phyloP scores from a whole-genome alignment of 768 basidiomycete species.

The Leccinum disarticulatum region DNA sequence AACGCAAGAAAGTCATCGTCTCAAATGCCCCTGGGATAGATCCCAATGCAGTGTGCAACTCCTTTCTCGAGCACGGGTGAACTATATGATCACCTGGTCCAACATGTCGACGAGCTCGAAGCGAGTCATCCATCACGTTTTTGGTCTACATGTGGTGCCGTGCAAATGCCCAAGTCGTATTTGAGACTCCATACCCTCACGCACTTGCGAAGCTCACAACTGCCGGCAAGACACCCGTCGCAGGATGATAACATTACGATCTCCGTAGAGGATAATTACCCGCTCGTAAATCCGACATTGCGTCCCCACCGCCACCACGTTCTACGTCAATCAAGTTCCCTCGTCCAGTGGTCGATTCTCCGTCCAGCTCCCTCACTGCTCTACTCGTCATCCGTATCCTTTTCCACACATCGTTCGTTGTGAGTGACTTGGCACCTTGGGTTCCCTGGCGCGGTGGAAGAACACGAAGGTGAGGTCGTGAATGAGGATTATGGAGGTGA shows the following conservation, averaged over 20 bases:
- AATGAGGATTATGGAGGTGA: constrained; percentile 40
- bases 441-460: constrained; percentile 81
- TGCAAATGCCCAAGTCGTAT: constrained; percentile 44
- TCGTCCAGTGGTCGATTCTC: constrained; percentile 60
- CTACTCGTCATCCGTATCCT: constrained; percentile 81
- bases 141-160: constrained; percentile 69
- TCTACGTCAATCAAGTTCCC: constrained; percentile 58
- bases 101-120: constrained; percentile 51
- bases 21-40: constrained; percentile 77
- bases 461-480: constrained; percentile 65
- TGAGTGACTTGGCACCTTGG: constrained; percentile 71
- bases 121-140: constrained; percentile 52
- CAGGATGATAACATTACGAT: constrained; percentile 76
- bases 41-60: constrained; percentile 47
- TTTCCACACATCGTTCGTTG: constrained; percentile 76
- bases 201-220: constrained; percentile 64
- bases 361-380: constrained; percentile 75
- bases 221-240: constrained; percentile 56
- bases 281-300: constrained; percentile 59
- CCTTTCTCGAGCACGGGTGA: constrained; percentile 55
- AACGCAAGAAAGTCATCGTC: constrained; percentile 54
- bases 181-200: constrained; percentile 74
- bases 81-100: constrained; percentile 71
- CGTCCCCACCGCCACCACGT: constrained; percentile 73
- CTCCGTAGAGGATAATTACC: constrained; percentile 56